Percentiles rank a stretch among this genome's conserved stretches.
These are phyloP conservation scores for Kwoniella europaea DNA, from an alignment of 768 basidiomycete species.

Conservation along the genomic window DNA sequence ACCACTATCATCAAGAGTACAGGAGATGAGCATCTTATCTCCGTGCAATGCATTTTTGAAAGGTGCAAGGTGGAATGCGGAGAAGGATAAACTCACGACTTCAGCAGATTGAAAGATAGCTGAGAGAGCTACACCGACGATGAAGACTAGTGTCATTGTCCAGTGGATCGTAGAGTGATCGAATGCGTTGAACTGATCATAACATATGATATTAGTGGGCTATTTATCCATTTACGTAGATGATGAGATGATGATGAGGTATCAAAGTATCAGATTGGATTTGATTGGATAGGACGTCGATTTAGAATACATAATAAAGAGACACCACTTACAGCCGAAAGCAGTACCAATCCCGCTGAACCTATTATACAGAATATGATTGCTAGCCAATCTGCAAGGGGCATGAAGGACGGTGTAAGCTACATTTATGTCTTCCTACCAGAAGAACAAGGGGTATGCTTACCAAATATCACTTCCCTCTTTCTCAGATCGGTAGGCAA, in stretches of 20 bases:
- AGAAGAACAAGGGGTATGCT: conserved; percentile 9
- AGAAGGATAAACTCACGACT: conserved; percentile 39
- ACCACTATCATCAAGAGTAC: too few species aligned
- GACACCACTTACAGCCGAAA: conserved; percentile 48
- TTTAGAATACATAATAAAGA: too few species aligned
- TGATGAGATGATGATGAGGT: too few species aligned
- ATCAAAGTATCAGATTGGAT: too few species aligned
- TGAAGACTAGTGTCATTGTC: conserved; percentile 56
- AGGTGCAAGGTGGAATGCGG: too few species aligned
- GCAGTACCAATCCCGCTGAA: conserved; percentile 54
- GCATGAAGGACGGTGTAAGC: not conserved
- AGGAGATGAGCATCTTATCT: too few species aligned
- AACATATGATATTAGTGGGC: too few species aligned
- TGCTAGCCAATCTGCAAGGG: conserved; percentile 52
- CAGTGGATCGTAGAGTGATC: conserved; percentile 55
- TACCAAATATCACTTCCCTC: conserved; percentile 55
- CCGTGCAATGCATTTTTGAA: too few species aligned
- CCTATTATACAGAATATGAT: conserved; percentile 57
- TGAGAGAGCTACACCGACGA: conserved; percentile 58
- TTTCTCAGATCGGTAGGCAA: conserved; percentile 55
- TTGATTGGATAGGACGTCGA: too few species aligned
- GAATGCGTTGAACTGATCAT: conserved; percentile 51
- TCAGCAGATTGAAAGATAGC: conserved; percentile 59
- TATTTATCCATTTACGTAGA: too few species aligned
- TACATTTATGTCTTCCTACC: not conserved